Percentiles rank a stretch among this genome's conserved stretches.
These are phyloP conservation scores for Inosperma sp. DNA, from an alignment of 768 basidiomycete species.

Conservation along the genomic window DNA sequence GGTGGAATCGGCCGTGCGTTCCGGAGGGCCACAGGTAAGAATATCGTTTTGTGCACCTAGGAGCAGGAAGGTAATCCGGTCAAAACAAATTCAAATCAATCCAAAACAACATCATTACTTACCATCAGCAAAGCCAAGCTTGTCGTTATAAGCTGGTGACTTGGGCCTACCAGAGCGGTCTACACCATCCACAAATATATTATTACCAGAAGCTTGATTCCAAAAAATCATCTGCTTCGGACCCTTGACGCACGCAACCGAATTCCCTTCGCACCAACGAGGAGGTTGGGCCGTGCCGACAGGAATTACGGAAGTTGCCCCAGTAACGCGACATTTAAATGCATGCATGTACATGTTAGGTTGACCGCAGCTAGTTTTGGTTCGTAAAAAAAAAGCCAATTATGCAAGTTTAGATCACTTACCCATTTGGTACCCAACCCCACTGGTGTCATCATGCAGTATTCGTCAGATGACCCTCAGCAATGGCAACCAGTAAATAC, in stretches of 20 bases:
- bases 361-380: conserved; percentile 39
- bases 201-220: conserved; percentile 47
- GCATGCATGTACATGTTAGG: conserved; percentile 50
- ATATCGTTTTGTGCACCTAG: too few species aligned
- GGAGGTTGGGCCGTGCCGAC: conserved; percentile 42
- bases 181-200: conserved; percentile 39
- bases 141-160: conserved; percentile 47
- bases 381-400: neutral
- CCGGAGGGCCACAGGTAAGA: too few species aligned
- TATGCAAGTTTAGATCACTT: neutral
- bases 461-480: too few species aligned
- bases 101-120: too few species aligned
- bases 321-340: conserved; percentile 48
- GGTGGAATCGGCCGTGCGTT: too few species aligned
- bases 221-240: conserved; percentile 55
- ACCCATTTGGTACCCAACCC: conserved; percentile 49
- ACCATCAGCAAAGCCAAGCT: conserved; percentile 47
- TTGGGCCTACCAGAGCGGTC: conserved; percentile 37
- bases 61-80: too few species aligned
- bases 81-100: too few species aligned
- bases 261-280: conserved; percentile 49
- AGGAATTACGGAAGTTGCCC: conserved; percentile 35
- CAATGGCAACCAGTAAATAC: conserved; percentile 16
- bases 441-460: conserved; percentile 31
- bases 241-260: conserved; percentile 39